Percentiles rank a stretch among this genome's conserved stretches.
phyloP scores from a whole-genome alignment of 495 filamentous ascomycete species.

The Barbatosphaeria neglecta region DNA sequence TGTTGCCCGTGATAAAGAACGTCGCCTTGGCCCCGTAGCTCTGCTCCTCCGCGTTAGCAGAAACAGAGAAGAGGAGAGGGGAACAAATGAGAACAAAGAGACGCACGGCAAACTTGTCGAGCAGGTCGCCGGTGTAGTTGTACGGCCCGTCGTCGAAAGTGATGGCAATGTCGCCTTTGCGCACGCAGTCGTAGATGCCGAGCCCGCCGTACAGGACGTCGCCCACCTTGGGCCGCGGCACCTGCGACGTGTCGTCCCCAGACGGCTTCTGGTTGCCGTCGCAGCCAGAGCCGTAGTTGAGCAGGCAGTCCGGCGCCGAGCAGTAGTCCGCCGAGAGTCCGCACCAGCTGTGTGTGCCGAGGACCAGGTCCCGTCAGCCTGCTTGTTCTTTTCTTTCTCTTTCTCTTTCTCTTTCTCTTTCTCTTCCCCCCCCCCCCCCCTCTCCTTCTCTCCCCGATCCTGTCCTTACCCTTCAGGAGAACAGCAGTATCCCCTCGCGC shows the following conservation, averaged over 20 bases:
- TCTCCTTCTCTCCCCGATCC: too few species aligned
- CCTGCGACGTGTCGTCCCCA: slow-evolving; percentile 46
- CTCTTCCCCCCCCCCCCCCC: too few species aligned
- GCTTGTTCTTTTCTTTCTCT: neutral
- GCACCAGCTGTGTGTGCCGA: slow-evolving; percentile 36
- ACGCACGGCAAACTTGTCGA: slow-evolving; percentile 47
- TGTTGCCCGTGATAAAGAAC: slow-evolving; percentile 71
- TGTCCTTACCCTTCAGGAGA: slow-evolving; percentile 30
- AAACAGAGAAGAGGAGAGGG: neutral
- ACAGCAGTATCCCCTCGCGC: slow-evolving; percentile 41
- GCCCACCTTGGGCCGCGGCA: slow-evolving; percentile 49
- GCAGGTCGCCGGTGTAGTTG: slow-evolving; percentile 53
- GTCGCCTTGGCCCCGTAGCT: slow-evolving; percentile 58
- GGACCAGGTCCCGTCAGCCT: too few species aligned
- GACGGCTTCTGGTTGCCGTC: slow-evolving; percentile 55
- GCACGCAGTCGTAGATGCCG: slow-evolving; percentile 55
- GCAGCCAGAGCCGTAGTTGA: slow-evolving; percentile 52
- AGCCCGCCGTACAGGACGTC: slow-evolving; percentile 45
- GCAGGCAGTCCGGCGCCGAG: slow-evolving; percentile 55
- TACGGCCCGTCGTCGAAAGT: slow-evolving; percentile 75
- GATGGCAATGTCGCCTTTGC: slow-evolving; percentile 53
- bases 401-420: neutral
- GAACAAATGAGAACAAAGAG: neutral
- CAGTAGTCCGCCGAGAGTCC: slow-evolving; percentile 53
- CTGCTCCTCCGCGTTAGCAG: slow-evolving; percentile 12